Evolutionary conservation across 2,329 filamentous ascomycete genomes (phyloP).

Genomic region (Ophiocordyceps australis): DNA sequence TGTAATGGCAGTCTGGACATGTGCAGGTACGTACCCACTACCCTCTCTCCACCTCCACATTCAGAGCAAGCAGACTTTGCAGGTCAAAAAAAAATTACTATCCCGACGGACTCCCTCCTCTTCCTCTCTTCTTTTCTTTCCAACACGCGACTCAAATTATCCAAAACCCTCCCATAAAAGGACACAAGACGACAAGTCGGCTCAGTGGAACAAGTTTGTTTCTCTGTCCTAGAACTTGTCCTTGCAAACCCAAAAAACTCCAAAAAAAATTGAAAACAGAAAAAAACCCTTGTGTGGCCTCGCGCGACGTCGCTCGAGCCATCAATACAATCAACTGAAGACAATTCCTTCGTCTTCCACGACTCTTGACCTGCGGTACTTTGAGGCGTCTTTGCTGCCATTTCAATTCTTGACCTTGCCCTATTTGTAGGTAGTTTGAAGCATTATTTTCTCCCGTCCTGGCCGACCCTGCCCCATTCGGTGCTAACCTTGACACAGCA

Average conservation of each 20-base stretch:
- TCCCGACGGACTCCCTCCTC: constrained; percentile 11
- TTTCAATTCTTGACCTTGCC: no score
- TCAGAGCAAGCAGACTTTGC: constrained; percentile 5
- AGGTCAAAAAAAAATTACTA: constrained; percentile 13
- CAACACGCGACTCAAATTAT: no score
- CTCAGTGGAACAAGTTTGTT: constrained; percentile 40
- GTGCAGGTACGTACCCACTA: no score
- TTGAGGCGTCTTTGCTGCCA: no score
- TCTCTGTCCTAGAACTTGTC: constrained; percentile 42
- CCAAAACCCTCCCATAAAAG: constrained; percentile 21
- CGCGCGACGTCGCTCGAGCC: constrained; percentile 9
- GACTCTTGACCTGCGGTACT: no score
- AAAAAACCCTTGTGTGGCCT: constrained; percentile 30
- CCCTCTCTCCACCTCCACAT: no score
- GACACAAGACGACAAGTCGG: constrained; percentile 24
- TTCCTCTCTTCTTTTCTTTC: constrained; percentile 24
- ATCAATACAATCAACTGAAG: no score
- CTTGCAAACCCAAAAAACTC: constrained; percentile 28
- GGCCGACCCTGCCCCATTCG: no score
- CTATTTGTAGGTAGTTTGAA: no score
- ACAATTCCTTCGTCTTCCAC: no score
- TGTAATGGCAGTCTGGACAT: no score
- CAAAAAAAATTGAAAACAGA: constrained; percentile 42
- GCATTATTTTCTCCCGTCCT: no score
- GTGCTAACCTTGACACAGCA: neutral